Evolutionary conservation across 169 alveolate species (phyloP), one percentile per base, ranked within the genome.

Genomic region (Plasmodium inui): DNA sequence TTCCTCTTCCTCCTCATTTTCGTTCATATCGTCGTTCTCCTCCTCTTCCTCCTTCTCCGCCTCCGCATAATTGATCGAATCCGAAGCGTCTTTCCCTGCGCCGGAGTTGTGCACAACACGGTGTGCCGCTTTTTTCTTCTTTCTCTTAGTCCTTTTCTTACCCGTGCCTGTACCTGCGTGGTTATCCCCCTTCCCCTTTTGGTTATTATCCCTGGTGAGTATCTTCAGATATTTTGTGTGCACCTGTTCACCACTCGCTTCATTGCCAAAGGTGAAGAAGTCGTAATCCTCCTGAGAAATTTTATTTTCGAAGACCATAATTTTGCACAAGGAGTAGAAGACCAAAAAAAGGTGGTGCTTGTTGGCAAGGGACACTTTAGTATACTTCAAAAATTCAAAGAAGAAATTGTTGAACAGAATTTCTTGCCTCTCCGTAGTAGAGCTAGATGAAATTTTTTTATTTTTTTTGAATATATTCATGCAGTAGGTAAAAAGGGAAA

Each of bases 281-380:
- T 91, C 50, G 61, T 82, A 91, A 50, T 91, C 95, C 3, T 91
- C 95, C 53, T 91, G 72, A 37, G 92, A 71, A 50, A 91, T 91
- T 91, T 91, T 91, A 81, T 91, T 53, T 91, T 91, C 95, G 17
- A 44, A 70, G 7, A 91, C 70, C 95, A 91, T 91, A 71, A 91
- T 91, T 44, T 82, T 91, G 61, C 92, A 91, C 76, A 91, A 73
- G 9, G 88, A 80, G 30, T 70, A 81, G 22, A 91, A 91, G 9
- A 82, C 67, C 28, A 91, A 91, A 91, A 91, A 82, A 32, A 91
- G 76, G 41, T 91, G 95, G 78, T 91, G 95, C 53, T 82, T 91
- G 55, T 26, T 82, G 19, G 95, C 80, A 71, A 91, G 70, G 53
- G 95, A 91, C n/a, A 82, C 28, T 73, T 82, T 91, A 17, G 95